Base-by-base conservation (phyloP, 768 basidiomycete genomes). In the Lanmaoa pseudosensibilis region DNA sequence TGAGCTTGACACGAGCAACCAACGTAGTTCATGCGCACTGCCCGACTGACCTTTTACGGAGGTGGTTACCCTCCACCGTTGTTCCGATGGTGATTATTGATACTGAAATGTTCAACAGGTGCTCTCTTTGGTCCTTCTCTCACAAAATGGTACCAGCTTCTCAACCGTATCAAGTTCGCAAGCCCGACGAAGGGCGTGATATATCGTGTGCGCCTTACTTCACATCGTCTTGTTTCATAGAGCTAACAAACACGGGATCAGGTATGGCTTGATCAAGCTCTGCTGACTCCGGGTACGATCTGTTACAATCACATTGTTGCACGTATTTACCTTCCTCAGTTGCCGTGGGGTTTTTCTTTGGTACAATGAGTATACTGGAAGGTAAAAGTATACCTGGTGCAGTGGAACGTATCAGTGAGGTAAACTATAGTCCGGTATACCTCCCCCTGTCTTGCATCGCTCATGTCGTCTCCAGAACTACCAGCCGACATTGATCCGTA, bases 251-350 rank as follows among this genome's bases (percentile, higher is more conserved):
- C 50, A 34, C 27, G 48, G 50, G 36, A 41, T 47, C 66, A 88
- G 89, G 89, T 92, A 7, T 90, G 81, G 72, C 77, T 94, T 27
- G 94, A 95, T 69, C 94, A 96, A 73, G 81, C 83, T 6, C 63
- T 90, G 13, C 75, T 92, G 46, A 87, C 91, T 2, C 93, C 94
- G 11, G 76, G 86, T 83, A 60, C 57, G 50, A 36, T 41, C 37
- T 12, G 19, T 27, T 18, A 19, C 25, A 0, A 37, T 39, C 75
- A 63, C 12, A 3, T 19, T 27, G 4, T 46, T 32, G 19, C 46
- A 16, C 12, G 7, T 34, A 49, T 59, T 57, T 51, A 57, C 44
- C 43, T 52, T 59, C 21, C 11, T 15, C 51, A 78, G 80, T 71
- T 44, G 75, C 74, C 32, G 73, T 86, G 41, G 78, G 73, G 34